Base-by-base conservation (phyloP, 2,329 filamentous ascomycete genomes). In the Colletotrichum kahawae region DNA sequence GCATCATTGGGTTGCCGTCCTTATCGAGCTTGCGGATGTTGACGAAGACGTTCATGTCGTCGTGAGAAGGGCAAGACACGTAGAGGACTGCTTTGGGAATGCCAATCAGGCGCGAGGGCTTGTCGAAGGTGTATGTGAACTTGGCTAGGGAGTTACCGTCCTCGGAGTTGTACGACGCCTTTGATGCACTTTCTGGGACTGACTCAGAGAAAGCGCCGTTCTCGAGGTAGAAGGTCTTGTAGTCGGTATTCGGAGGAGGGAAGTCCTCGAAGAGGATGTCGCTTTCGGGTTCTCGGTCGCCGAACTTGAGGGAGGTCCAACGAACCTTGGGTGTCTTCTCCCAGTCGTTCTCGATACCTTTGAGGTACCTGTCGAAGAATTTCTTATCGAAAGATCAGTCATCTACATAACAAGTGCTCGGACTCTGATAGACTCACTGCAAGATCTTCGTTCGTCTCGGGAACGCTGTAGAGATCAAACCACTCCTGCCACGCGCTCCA, bases 41-140 rank as follows among this genome's bases (percentile, higher is more conserved):
- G 5, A 87, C 80, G 65, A 84, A 88, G 2, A 88, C 83, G 29
- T 81, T 83, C 74, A 89, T 83, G 73, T 89, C 88, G 65, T 89
- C 82, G 16, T 80, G 78, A 14, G 83, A 82, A 3, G 80, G 78
- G 71, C 82, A 85, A 1, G 84, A 86, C 80, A 89, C 85, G 79
- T 87, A 88, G 0, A 90, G 78, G 0, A 85, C 78, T 0, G 86
- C 86, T 77, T 89, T 89, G 5, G 88, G 85, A 0, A 87, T 79
- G 2, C 88, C 88, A 16, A 88, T 83, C 1, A 90, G 78, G 4
- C 83, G 79, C 0, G 85, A 83, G 2, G 79, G 78, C 57, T 85
- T 77, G 4, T 78, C 27, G 76, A 89, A 89, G 0, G 80, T 86
- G 76, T 84, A 80, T 2, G 78, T 83, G 78, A 88, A 88, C 13